phyloP scores from a whole-genome alignment of 768 basidiomycete species.

The Hygrocybe coccinea region DNA sequence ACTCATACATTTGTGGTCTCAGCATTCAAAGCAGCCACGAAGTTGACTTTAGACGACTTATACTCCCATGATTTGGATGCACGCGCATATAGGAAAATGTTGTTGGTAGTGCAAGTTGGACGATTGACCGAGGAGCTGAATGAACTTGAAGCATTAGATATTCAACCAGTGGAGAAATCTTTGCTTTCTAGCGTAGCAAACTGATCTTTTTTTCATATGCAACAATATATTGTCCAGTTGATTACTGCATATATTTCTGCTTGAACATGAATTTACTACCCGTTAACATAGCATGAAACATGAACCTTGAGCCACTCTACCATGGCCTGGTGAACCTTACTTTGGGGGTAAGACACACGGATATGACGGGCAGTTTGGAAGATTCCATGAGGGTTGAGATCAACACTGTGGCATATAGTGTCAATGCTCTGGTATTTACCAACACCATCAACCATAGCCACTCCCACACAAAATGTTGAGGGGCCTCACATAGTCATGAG shows the following conservation, averaged over 20 bases:
- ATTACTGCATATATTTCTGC: background rate
- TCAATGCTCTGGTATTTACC: background rate
- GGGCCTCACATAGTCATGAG: background rate
- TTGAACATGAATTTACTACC: background rate
- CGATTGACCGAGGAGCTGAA: background rate
- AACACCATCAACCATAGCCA: background rate
- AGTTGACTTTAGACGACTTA: background rate
- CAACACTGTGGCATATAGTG: background rate
- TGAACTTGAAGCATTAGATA: background rate
- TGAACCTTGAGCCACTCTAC: background rate
- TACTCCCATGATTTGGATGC: background rate
- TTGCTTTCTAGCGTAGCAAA: background rate
- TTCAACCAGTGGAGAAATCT: background rate
- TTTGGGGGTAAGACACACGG: background rate
- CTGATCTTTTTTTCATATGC: background rate
- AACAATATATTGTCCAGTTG: background rate
- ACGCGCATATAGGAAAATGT: background rate
- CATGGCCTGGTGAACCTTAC: background rate
- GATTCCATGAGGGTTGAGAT: background rate
- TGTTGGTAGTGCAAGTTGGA: background rate
- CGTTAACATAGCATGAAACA: background rate
- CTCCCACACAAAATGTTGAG: background rate
- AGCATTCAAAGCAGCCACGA: background rate
- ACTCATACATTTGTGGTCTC: background rate
- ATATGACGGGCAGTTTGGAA: background rate